Conservation (phyloP, 2,329 filamentous ascomycete genomes). For the Arthrobotrys musiformis region DNA sequence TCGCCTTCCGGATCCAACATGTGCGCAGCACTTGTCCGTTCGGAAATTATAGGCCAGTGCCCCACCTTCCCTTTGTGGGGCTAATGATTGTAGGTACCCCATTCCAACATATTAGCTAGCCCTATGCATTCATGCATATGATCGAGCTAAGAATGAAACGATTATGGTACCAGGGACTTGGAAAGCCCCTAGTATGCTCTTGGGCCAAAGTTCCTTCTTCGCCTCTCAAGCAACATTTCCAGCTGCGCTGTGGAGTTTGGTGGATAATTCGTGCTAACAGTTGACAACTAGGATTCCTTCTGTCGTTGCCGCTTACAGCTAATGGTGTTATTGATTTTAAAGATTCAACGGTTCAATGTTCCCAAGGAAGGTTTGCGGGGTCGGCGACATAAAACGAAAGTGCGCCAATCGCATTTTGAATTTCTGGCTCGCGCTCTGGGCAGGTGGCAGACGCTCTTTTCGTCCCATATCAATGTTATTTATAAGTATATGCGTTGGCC, state of each 20-base stretch:
- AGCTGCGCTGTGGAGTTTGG: slow-evolving; percentile 5
- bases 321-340: neutral
- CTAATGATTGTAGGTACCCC: neutral
- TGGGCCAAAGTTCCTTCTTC: neutral
- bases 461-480: neutral
- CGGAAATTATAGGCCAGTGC: slow-evolving; percentile 9
- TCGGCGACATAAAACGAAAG: neutral
- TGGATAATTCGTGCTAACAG: neutral
- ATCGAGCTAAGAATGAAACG: neutral
- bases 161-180: neutral
- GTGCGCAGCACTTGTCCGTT: neutral
- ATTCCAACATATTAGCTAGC: neutral
- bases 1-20: neutral
- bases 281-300: neutral
- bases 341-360: neutral
- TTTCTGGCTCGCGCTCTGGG: no score
- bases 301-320: neutral
- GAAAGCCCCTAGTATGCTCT: neutral
- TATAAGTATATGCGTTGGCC: slow-evolving; percentile 3
- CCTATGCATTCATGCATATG: slow-evolving; percentile 7
- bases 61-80: neutral
- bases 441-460: neutral
- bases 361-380: neutral
- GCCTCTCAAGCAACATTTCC: neutral
- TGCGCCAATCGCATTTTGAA: neutral